These are phyloP conservation scores for Arthrobotrys sinensis DNA, from an alignment of 2,329 filamentous ascomycete species.

Conservation along the genomic window DNA sequence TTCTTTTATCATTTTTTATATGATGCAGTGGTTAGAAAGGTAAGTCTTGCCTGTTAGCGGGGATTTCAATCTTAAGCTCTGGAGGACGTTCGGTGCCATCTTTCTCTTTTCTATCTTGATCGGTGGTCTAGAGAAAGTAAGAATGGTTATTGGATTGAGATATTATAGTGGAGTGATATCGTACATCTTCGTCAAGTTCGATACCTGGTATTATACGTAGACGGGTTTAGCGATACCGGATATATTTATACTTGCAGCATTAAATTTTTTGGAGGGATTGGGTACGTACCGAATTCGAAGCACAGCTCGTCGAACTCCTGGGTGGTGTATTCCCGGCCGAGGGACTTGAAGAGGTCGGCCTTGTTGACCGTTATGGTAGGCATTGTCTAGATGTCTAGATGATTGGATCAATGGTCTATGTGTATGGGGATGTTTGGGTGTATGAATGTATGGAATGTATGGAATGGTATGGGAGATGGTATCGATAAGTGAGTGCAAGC, in stretches of 20 bases:
- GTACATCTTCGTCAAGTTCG: slow-evolving; percentile 92
- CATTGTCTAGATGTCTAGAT: slow-evolving; percentile 73
- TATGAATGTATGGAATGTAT: background rate
- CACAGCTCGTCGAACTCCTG: slow-evolving; percentile 97
- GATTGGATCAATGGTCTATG: background rate
- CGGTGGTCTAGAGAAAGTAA: slow-evolving; percentile 43
- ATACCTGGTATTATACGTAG: slow-evolving; percentile 72
- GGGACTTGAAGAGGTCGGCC: slow-evolving; percentile 91
- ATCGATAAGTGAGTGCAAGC: slow-evolving; percentile 24
- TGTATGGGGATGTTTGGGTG: background rate
- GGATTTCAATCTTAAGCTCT: slow-evolving; percentile 97
- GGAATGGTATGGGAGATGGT: background rate
- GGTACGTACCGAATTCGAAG: slow-evolving; percentile 87
- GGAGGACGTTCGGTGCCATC: slow-evolving; percentile 87
- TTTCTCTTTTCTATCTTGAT: slow-evolving; percentile 62
- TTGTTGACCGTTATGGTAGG: slow-evolving; percentile 98
- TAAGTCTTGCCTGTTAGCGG: slow-evolving; percentile 81
- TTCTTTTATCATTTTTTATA: slow-evolving; percentile 8
- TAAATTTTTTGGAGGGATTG: background rate
- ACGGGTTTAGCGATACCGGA: slow-evolving; percentile 64
- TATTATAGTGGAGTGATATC: slow-evolving; percentile 15
- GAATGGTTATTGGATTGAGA: background rate
- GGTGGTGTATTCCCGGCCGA: slow-evolving; percentile 91
- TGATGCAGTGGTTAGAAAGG: background rate
- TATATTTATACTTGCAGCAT: slow-evolving; percentile 51